Percentiles rank a stretch among this genome's conserved stretches.
Conservation (phyloP, 305 asterid species). For the Solanum hybrid region DNA sequence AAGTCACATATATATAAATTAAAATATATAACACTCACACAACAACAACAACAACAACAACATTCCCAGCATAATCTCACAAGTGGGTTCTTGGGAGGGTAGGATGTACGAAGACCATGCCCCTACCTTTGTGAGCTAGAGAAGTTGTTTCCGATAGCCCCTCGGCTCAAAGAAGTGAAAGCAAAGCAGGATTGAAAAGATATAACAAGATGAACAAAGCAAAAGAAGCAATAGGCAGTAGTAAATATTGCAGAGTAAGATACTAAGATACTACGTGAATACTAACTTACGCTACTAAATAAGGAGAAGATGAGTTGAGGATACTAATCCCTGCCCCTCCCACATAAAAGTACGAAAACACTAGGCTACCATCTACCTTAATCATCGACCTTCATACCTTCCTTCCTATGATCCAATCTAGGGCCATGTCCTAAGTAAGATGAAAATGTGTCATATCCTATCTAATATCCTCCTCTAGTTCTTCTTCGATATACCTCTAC, state of each 20-base stretch:
- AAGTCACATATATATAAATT: not conserved
- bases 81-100: not conserved
- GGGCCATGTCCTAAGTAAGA: not conserved
- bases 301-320: not conserved
- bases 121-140: not conserved
- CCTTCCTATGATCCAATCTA: not conserved
- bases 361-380: not conserved
- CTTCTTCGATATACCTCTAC: not conserved
- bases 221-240: not conserved
- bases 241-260: not conserved
- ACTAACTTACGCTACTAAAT: not conserved
- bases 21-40: not conserved
- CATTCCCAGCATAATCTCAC: not conserved
- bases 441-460: not conserved
- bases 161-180: not conserved
- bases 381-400: not conserved
- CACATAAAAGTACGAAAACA: not conserved
- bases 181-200: not conserved
- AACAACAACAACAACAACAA: not conserved
- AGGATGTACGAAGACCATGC: not conserved
- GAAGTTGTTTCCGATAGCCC: not conserved
- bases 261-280: not conserved
- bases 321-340: not conserved
- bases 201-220: not conserved
- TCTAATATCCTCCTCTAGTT: not conserved